Evolutionary conservation across 1,284 basidiomycete species (phyloP), one percentile per base, ranked within the genome.

Genomic region (Malassezia globosa): DNA sequence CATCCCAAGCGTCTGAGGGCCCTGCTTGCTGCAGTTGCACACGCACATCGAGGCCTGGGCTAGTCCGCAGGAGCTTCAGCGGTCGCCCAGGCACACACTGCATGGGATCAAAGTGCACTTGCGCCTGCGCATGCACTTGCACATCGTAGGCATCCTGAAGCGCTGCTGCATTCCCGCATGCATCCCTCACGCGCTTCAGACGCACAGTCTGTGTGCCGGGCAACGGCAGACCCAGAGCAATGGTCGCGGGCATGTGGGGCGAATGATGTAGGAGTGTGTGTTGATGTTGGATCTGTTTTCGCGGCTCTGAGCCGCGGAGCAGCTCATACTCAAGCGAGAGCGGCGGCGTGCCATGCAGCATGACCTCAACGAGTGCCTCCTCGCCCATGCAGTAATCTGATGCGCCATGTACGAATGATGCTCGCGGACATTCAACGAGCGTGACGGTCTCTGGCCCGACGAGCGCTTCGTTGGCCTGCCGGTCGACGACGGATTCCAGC

Each of bases 61-160:
- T 29, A 18, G 46, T 52, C 34, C 86, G 80, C 27, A 88, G 77
- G 7, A 95, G 75, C 33, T 83, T 78, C 10, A 82, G 77, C 0
- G 87, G 84, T 25, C 78, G 76, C 22, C 82, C 82, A 24, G 81
- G 80, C 25, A 79, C 79, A 68, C 87, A 89, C 27, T 49, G 52
- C n/a, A 18, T 16, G 5, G 79, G 74, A 37, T 77, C 77, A 76
- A 95, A 90, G 0, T 81, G 80, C 33, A 85, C 77, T 0, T 77
- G 76, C 1, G 87, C 84, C 19, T 82, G 80, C n/a, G 80, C 77
- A 40, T 94, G 77, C 26, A 95, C 82, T 7, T 80, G 75, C 46
- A 87, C 78, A 7, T 19, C 23, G 22, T 18, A 29, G n/a, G 19
- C 23, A 14, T 24, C 36, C 22, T 39, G 18, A n/a, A 43, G 19